Conservation (phyloP, 2,329 filamentous ascomycete species). For the Rutstroemia sydowiana region DNA sequence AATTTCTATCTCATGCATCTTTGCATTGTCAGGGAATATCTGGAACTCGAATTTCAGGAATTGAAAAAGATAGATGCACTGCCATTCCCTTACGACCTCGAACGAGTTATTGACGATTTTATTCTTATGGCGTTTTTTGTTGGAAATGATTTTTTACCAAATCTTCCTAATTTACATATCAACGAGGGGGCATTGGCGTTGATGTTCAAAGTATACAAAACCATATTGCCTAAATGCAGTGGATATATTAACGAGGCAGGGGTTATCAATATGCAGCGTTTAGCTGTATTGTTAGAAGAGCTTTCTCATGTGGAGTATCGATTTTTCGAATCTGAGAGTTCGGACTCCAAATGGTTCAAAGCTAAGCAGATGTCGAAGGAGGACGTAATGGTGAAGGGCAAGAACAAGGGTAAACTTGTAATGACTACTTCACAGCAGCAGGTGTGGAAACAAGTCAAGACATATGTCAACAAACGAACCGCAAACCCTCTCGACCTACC, state of each 20-base stretch:
- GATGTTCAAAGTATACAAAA: slow-evolving; percentile 97
- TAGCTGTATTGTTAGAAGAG: slow-evolving; percentile 72
- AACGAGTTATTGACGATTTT: slow-evolving; percentile 96
- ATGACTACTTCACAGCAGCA: slow-evolving; percentile 76
- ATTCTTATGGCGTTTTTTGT: slow-evolving; percentile 99
- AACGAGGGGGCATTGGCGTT: slow-evolving; percentile 94
- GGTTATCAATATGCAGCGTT: slow-evolving; percentile 76
- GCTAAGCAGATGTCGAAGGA: slow-evolving; percentile 70
- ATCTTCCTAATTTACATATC: slow-evolving; percentile 92
- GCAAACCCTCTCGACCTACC: slow-evolving; percentile 65
- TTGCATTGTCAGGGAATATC: slow-evolving; percentile 93
- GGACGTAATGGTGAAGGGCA: slow-evolving; percentile 55
- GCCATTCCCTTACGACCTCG: slow-evolving; percentile 80
- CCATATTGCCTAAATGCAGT: slow-evolving; percentile 74
- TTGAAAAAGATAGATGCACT: slow-evolving; percentile 67
- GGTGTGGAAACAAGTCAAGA: slow-evolving; percentile 75
- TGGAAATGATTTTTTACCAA: slow-evolving; percentile 97
- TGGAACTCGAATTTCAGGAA: slow-evolving; percentile 95
- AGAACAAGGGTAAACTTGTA: slow-evolving; percentile 59
- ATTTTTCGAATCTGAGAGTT: slow-evolving; percentile 87
- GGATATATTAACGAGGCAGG: slow-evolving; percentile 97
- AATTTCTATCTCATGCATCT: slow-evolving; percentile 98
- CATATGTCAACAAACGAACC: slow-evolving; percentile 67
- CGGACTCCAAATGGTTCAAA: slow-evolving; percentile 86
- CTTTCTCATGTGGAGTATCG: slow-evolving; percentile 81